Evolutionary conservation across 305 asterid species (phyloP).

Genomic region (Solanum hybrid): DNA sequence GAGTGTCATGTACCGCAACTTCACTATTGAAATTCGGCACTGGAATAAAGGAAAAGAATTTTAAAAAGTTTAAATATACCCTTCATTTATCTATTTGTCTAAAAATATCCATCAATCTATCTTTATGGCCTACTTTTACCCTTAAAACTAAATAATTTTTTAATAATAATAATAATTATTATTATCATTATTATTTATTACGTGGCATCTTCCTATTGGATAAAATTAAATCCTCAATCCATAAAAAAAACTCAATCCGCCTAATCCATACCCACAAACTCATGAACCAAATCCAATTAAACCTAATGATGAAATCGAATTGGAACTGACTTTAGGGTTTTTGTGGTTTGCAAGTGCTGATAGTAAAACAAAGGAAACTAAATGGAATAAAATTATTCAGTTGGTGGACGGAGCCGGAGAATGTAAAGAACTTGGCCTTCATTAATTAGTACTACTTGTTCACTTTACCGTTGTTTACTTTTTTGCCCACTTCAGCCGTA

Average conservation of each 20-base stretch:
- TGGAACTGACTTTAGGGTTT: not conserved
- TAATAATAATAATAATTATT: too few species aligned
- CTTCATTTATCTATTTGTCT: not conserved
- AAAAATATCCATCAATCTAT: not conserved
- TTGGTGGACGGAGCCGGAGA: not conserved
- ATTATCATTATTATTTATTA: too few species aligned
- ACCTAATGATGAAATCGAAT: not conserved
- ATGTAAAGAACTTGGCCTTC: not conserved
- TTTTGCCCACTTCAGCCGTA: not conserved
- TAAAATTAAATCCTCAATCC: not conserved
- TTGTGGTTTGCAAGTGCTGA: not conserved
- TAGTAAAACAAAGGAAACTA: not conserved
- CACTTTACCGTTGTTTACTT: not conserved
- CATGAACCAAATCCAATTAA: not conserved
- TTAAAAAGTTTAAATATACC: not conserved
- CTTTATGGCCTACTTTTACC: not conserved
- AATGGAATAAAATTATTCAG: not conserved
- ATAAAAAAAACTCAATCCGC: not conserved
- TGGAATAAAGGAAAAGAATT: too few species aligned
- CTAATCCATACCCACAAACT: not conserved
- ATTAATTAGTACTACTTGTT: not conserved
- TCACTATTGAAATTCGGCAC: too few species aligned
- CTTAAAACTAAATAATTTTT: not conserved
- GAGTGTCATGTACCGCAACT: too few species aligned
- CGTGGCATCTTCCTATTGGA: not conserved